Conservation (phyloP, 331 rosid genomes). For the Quercus lobata region DNA sequence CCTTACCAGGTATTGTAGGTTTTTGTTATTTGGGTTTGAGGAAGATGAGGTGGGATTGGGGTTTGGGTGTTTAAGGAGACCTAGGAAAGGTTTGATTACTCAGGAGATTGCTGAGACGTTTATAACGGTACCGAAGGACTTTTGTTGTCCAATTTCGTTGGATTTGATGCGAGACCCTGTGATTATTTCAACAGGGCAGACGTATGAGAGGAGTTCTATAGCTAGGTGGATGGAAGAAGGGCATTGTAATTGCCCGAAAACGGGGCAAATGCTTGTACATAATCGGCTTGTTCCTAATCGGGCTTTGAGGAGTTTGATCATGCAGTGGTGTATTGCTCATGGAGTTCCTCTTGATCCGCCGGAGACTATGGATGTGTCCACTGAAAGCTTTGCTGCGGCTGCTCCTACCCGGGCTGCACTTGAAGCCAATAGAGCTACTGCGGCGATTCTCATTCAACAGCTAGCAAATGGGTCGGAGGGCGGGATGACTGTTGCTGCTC, state of each 20-base stretch:
- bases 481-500: slow-evolving; percentile 77
- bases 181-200: slow-evolving; percentile 82
- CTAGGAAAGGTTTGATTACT: slow-evolving; percentile 50
- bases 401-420: slow-evolving; percentile 69
- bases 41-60: slow-evolving; percentile 63
- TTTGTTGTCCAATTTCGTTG: slow-evolving; percentile 77
- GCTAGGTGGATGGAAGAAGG: slow-evolving; percentile 97
- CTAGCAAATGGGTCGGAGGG: slow-evolving; percentile 60
- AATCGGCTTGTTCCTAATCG: slow-evolving; percentile 67
- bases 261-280: slow-evolving; percentile 84
- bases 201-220: slow-evolving; percentile 80
- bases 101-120: slow-evolving; percentile 77
- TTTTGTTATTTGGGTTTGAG: slow-evolving; percentile 81
- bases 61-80: slow-evolving; percentile 39
- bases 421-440: slow-evolving; percentile 76
- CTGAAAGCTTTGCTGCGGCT: slow-evolving; percentile 52
- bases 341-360: slow-evolving; percentile 76
- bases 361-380: slow-evolving; percentile 42
- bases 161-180: slow-evolving; percentile 94
- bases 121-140: slow-evolving; percentile 77
- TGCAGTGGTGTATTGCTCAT: slow-evolving; percentile 80
- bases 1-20: slow-evolving; percentile 76
- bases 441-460: slow-evolving; percentile 62
- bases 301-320: slow-evolving; percentile 78
- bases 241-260: slow-evolving; percentile 81